Conservation (phyloP, 768 basidiomycete species). For the Sistotremastrum suecicum region DNA sequence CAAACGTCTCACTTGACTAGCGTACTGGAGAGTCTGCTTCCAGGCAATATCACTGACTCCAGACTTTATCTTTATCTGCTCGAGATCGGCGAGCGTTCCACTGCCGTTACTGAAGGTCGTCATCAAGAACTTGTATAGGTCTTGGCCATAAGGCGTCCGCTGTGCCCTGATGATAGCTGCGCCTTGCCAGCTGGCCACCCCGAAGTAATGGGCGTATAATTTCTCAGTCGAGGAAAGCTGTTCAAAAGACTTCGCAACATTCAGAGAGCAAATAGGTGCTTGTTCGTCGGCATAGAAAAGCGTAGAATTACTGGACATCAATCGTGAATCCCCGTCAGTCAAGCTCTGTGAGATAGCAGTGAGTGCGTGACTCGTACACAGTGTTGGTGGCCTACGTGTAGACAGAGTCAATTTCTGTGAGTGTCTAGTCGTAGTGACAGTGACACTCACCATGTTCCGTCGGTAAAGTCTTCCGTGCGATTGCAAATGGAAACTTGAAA, state of each 20-base stretch:
- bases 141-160: conserved; percentile 60
- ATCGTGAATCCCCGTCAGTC: neutral
- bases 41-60: conserved; percentile 48
- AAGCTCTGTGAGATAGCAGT: too few species aligned
- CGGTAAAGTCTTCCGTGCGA: too few species aligned
- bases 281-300: conserved; percentile 63
- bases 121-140: conserved; percentile 60
- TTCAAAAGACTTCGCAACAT: conserved; percentile 53
- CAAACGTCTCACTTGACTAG: conserved; percentile 40
- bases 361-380: too few species aligned
- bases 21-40: conserved; percentile 57
- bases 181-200: conserved; percentile 70
- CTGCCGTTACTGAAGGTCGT: conserved; percentile 44
- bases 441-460: too few species aligned
- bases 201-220: conserved; percentile 62
- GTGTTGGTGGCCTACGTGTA: too few species aligned
- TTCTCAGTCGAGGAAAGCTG: conserved; percentile 62
- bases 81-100: conserved; percentile 43
- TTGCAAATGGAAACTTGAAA: too few species aligned
- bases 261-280: conserved; percentile 63
- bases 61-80: conserved; percentile 35
- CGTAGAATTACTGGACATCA: conserved; percentile 19
- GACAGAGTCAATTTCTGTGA: too few species aligned
- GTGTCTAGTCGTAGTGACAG: too few species aligned
- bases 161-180: conserved; percentile 73